Conservation (phyloP, 768 basidiomycete genomes). For the Collybiopsis luxurians region DNA sequence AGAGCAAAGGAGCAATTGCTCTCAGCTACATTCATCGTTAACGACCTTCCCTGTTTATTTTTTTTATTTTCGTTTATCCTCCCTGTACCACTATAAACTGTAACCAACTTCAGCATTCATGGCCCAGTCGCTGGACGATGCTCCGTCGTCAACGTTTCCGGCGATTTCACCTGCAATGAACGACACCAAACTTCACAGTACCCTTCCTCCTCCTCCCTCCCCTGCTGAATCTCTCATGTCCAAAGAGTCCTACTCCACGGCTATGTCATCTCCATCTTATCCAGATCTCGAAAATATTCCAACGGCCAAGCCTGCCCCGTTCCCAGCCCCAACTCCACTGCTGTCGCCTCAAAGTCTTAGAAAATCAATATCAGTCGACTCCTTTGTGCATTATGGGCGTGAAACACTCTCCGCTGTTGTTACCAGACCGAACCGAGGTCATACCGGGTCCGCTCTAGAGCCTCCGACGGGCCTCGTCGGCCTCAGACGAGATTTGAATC, state of each 20-base stretch:
- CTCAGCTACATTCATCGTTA: no score
- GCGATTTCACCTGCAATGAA: neutral
- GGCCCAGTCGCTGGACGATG: neutral
- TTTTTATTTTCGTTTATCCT: neutral
- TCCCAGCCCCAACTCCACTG: constrained; percentile 23
- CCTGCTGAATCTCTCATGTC: constrained; percentile 32
- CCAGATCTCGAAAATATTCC: constrained; percentile 21
- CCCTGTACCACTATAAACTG: no score
- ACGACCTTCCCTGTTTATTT: neutral
- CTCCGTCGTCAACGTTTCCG: neutral
- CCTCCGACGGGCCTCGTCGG: constrained; percentile 26
- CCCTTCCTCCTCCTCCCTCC: constrained; percentile 18
- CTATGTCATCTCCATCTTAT: constrained; percentile 35
- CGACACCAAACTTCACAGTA: neutral
- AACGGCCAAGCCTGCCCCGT: constrained; percentile 12
- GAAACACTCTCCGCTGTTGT: constrained; percentile 28
- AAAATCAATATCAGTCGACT: constrained; percentile 79
- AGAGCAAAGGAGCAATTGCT: no score
- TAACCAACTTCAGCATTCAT: neutral
- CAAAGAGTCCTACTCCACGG: constrained; percentile 41
- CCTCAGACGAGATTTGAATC: constrained; percentile 20
- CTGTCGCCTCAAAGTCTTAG: constrained; percentile 45
- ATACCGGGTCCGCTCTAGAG: constrained; percentile 32
- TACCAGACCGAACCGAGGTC: constrained; percentile 36
- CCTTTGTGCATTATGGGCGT: constrained; percentile 52